Base-by-base conservation (phyloP, 2,329 filamentous ascomycete genomes). In the Fusarium sp. region DNA sequence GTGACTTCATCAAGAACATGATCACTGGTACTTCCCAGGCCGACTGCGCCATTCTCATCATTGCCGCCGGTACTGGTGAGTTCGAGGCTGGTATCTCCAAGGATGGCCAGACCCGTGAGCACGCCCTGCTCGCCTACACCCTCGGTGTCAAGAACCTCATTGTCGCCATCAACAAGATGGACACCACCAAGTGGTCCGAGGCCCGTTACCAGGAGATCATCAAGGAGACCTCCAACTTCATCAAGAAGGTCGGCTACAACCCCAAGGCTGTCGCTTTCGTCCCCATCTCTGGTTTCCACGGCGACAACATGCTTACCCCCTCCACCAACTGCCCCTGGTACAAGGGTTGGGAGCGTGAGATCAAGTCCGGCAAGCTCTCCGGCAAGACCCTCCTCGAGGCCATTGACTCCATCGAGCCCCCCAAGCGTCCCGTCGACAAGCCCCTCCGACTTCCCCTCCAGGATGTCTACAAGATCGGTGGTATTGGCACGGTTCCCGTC, bases 1-100 rank as follows among this genome's bases (percentile, higher is more conserved):
- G 96, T 96, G 96, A 99, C 86, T 99, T 98, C 92, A 98, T 99
- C 94, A 99, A 99, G 96, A 99, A 98, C 95, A 99, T 99, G 96
- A 99, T 99, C 88, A 98, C 96, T 93, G 96, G 96, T 95, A 98
- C 96, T 85, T 99, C 96, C 87, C 96, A 98, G 93, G 96, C 96
- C 83, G 96, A 99, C 86, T 98, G 96, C 90, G 96, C 96, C 84
- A 94, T 99, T 87, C 95, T 99, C 91, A 98, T 99, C 90, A 99
- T 99, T 89, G 96, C 96, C 83, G 95, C 96, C 84, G 96, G 96
- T 91, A 98, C 95, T 94, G 96, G 96, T 98, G 96, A 99, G 92
- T 99, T 99, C 93, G 96, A 99, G 93, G 96, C 96, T 93, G 96
- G 96, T 98, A 99, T 99, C 94, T 98, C 96, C 93, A 99, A 99